Evolutionary conservation across 2,329 filamentous ascomycete genomes (phyloP).

Genomic region (Thielaviopsis populi): DNA sequence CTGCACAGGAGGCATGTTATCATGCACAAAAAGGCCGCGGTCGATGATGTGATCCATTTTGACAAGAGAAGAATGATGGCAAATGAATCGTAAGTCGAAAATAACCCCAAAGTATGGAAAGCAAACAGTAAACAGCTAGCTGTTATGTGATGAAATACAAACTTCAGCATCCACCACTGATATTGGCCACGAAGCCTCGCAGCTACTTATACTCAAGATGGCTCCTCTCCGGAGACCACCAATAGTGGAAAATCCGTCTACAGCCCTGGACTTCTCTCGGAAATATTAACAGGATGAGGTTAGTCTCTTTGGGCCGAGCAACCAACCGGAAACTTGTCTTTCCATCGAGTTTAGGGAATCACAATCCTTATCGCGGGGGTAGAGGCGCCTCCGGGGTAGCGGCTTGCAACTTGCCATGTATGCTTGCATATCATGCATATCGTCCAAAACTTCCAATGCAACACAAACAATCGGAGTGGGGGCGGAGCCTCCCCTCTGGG

Average conservation of each 20-base stretch:
- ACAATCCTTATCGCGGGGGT: background rate
- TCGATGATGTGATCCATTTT: conserved; percentile 30
- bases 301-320: background rate
- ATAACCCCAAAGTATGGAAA: background rate
- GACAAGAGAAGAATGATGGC: background rate
- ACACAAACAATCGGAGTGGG: too few species aligned
- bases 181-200: too few species aligned
- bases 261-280: background rate
- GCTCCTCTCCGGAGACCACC: background rate
- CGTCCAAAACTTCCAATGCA: background rate
- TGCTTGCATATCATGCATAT: background rate
- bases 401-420: background rate
- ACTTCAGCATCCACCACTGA: too few species aligned
- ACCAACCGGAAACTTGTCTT: background rate
- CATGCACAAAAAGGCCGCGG: conserved; percentile 39
- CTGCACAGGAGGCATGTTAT: conserved; percentile 36
- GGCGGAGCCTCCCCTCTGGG: too few species aligned
- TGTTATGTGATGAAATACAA: background rate
- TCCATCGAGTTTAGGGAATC: background rate
- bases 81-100: background rate
- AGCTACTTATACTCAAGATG: background rate
- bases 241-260: background rate
- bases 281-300: background rate
- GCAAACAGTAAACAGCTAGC: too few species aligned
- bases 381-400: background rate